Conservation (phyloP, 169 alveolate genomes). For the Plasmodium falciparum region DNA sequence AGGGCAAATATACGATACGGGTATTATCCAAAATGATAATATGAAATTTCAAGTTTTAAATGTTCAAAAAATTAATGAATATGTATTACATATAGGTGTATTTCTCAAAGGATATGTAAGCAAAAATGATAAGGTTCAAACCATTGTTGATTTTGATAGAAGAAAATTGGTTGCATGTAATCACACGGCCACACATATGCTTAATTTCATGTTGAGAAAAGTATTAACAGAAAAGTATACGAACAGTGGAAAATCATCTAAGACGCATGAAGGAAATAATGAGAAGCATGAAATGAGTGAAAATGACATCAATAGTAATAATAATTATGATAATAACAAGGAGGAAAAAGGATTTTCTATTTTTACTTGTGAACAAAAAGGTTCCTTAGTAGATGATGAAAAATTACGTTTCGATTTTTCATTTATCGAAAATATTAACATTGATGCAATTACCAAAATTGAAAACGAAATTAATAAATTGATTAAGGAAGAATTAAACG, state of each 20-base stretch:
- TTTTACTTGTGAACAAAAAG: conserved; percentile 87
- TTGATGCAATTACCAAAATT: conserved; percentile 80
- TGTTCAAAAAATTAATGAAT: conserved; percentile 90
- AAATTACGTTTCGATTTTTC: conserved; percentile 91
- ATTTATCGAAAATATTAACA: conserved; percentile 80
- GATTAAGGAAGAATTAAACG: conserved; percentile 82
- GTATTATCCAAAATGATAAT: conserved; percentile 68
- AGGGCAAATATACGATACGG: conserved; percentile 89
- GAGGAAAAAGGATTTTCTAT: conserved; percentile 5
- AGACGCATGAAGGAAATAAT: not conserved
- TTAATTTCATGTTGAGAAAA: conserved; percentile 90
- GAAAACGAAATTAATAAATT: conserved; percentile 81
- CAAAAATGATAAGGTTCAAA: conserved; percentile 65
- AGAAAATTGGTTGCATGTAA: conserved; percentile 92
- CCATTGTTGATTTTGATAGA: conserved; percentile 87
- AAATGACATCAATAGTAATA: not conserved
- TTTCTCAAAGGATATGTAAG: conserved; percentile 36
- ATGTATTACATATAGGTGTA: conserved; percentile 90
- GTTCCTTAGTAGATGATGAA: conserved; percentile 90
- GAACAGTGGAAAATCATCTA: not conserved
- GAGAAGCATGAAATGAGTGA: not conserved
- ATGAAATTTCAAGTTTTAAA: conserved; percentile 86
- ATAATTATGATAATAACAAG: not conserved
- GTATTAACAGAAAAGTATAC: conserved; percentile 55
- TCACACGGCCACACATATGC: conserved; percentile 95